Base-by-base conservation (phyloP, 2,329 filamentous ascomycete species). In the Colletotrichum neosansevieriae region DNA sequence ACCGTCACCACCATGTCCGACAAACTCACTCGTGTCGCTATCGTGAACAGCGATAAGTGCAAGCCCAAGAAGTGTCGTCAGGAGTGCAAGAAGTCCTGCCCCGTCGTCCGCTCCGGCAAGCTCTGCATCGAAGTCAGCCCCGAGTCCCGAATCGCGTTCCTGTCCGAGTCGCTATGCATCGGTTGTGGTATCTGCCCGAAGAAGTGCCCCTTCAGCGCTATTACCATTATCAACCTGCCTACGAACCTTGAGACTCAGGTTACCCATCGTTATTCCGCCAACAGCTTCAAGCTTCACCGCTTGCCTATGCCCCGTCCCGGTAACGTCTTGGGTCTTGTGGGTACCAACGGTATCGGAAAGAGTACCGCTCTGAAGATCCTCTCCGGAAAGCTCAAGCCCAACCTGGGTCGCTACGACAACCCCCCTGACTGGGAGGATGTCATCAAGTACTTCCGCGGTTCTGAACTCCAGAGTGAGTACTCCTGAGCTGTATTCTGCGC, bases 321-420 rank as follows among this genome's bases (percentile, higher is more conserved):
- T 71, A 94, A 98, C 79, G 97, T 99, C 34, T 84, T 99, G 66
- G 96, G 96, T 85, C 88, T 99, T 59, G 97, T 99, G 50, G 97
- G 96, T 80, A 98, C 96, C 75, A 99, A 99, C 89, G 96, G 97
- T 94, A 99, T 98, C 76, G 96, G 96, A 82, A 99, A 99, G 89
- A 98, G 94, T 85, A 99, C 96, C n/a, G 97, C 96, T 9, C 85
- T 99, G 80, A 99, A 99, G 87, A 98, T 99, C 80, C 90, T 99
- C 76, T 97, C 94, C 77, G 96, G 96, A 78, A 99, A 98, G 84
- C 87, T 99, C 76, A 99, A 99, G 89, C 96, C 96, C 69, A 99
- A 99, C 81, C 82, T 99, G 82, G 96, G 97, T 73, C 89, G 92
- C 78, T 97, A 92, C 79, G 94, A 98, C 74, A 97, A 98, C 82